phyloP scores from a whole-genome alignment of 2,329 filamentous ascomycete species.

The Microcyclosporella mali region DNA sequence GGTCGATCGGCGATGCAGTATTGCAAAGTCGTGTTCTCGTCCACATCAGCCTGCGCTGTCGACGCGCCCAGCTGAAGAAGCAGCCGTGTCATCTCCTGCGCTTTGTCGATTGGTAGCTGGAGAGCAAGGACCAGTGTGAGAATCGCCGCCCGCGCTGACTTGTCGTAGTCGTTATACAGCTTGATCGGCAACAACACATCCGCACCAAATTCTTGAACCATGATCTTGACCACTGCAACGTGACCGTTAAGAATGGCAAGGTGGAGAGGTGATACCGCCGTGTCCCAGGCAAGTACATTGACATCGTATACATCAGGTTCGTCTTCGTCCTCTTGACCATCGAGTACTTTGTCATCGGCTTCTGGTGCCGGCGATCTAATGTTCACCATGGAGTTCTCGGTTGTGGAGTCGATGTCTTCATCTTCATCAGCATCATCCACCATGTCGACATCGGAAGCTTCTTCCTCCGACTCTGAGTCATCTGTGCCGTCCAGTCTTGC shows the following conservation, averaged over 20 bases:
- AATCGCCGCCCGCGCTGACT: conserved; percentile 53
- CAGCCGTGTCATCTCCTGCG: conserved; percentile 57
- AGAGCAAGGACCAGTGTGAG: conserved; percentile 65
- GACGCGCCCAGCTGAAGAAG: conserved; percentile 67
- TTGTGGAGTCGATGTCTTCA: conserved; percentile 33
- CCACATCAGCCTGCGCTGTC: conserved; percentile 63
- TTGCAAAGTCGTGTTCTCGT: conserved; percentile 60
- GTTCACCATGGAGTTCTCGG: conserved; percentile 70
- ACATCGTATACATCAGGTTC: conserved; percentile 76
- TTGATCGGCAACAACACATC: conserved; percentile 72
- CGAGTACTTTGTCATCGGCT: conserved; percentile 41
- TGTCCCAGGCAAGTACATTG: conserved; percentile 75
- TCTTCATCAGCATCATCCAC: conserved; percentile 42
- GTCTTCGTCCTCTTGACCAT: conserved; percentile 49
- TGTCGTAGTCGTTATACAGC: conserved; percentile 45
- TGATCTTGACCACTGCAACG: conserved; percentile 58
- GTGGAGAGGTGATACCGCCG: conserved; percentile 66
- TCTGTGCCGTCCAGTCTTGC: conserved; percentile 1
- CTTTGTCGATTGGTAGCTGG: conserved; percentile 56
- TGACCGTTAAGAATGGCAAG: conserved; percentile 71
- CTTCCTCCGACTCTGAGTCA: conserved; percentile 26
- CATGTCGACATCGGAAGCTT: conserved; percentile 38
- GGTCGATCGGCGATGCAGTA: conserved; percentile 53
- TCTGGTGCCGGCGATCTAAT: conserved; percentile 37
- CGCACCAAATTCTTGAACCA: conserved; percentile 67